phyloP scores from a whole-genome alignment of 1,139 yeast species.

The Lodderomyces parapsilosis region DNA sequence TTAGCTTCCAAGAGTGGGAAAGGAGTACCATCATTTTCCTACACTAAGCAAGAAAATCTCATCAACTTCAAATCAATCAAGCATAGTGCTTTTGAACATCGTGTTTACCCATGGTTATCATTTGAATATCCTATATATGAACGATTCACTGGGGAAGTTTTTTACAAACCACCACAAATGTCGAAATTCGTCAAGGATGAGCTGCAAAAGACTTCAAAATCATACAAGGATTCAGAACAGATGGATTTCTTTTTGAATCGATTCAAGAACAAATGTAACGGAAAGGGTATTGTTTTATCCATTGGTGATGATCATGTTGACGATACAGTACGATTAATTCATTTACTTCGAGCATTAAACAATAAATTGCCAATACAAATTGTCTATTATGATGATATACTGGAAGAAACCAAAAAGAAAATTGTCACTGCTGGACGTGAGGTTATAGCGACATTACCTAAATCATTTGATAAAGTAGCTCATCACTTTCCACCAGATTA shows the following conservation, averaged over 20 bases:
- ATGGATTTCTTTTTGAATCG: conserved; percentile 22
- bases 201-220: conserved; percentile 12
- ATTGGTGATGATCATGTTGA: conserved; percentile 32
- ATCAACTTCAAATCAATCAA: conserved; percentile 16
- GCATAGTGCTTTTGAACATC: conserved; percentile 29
- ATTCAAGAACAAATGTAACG: conserved; percentile 23
- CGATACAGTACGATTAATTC: conserved; percentile 27
- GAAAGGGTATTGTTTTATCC: conserved; percentile 40
- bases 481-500: conserved; percentile 25
- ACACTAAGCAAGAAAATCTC: conserved; percentile 14
- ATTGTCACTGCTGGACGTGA: conserved; percentile 27
- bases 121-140: conserved; percentile 41
- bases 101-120: conserved; percentile 49
- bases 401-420: conserved; percentile 21
- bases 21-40: conserved; percentile 6
- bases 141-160: conserved; percentile 45
- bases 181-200: conserved; percentile 18
- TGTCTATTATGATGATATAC: conserved; percentile 24
- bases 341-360: conserved; percentile 27
- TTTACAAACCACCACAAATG: conserved; percentile 38
- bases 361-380: conserved; percentile 39
- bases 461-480: conserved; percentile 19
- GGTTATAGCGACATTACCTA: conserved; percentile 24
- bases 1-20: conserved; percentile 4
- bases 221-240: conserved; percentile 4